Conservation (phyloP, 495 filamentous ascomycete species). For the Recurvomyces mirabilis region DNA sequence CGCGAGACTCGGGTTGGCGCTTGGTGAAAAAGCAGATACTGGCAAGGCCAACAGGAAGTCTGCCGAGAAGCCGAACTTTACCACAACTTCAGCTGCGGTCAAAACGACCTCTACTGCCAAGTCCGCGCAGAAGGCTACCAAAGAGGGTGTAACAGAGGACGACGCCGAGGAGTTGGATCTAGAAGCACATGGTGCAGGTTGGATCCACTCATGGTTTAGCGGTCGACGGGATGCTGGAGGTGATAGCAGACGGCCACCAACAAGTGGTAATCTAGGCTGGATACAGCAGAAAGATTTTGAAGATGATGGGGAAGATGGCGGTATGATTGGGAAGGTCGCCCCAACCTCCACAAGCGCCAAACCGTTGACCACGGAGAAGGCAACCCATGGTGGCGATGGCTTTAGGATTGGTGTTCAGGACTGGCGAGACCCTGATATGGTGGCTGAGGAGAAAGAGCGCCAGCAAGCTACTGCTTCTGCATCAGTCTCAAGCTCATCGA, state of each 20-base stretch:
- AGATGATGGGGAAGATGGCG: constrained; percentile 30
- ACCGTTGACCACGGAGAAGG: constrained; percentile 18
- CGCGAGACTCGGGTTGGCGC: constrained; percentile 27
- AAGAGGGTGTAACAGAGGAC: not conserved
- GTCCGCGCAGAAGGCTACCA: not conserved
- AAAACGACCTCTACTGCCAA: constrained; percentile 21
- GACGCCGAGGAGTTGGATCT: not conserved
- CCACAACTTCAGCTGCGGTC: constrained; percentile 9
- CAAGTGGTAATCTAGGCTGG: constrained; percentile 75
- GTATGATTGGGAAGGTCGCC: constrained; percentile 23
- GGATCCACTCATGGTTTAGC: constrained; percentile 45
- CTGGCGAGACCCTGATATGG: constrained; percentile 78
- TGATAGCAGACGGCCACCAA: constrained; percentile 63
- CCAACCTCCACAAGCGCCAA: constrained; percentile 19
- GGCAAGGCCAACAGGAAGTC: constrained; percentile 10
- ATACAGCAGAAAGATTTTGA: constrained; percentile 57
- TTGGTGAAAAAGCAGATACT: constrained; percentile 17
- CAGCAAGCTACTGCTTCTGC: constrained; percentile 15
- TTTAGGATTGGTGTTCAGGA: constrained; percentile 91
- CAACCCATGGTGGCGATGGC: constrained; percentile 41
- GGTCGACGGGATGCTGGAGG: constrained; percentile 21
- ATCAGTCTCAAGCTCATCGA: constrained; percentile 7
- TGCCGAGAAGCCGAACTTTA: constrained; percentile 22
- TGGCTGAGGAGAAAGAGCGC: constrained; percentile 29
- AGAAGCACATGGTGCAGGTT: too few species aligned